Evolutionary conservation across 192 early-diverging fungal genomes (phyloP).

Genomic region (Backusella parvicylindrica): DNA sequence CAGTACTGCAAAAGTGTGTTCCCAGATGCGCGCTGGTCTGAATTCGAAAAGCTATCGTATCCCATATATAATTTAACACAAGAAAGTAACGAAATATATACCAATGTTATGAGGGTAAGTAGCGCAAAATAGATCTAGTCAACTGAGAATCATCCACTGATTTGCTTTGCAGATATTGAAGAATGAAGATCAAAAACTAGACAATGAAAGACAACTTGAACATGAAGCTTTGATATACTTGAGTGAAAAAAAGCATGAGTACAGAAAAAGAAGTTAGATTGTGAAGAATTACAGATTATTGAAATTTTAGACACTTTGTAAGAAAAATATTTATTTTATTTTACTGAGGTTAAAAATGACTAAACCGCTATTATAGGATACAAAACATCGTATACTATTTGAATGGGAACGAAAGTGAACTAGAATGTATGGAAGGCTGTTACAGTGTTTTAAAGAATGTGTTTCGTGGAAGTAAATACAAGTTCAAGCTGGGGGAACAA

Average conservation of each 20-base stretch:
- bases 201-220: neutral
- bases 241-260: neutral
- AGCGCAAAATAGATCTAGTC: neutral
- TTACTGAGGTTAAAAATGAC: neutral
- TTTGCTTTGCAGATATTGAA: neutral
- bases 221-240: neutral
- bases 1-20: neutral
- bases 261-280: neutral
- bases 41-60: neutral
- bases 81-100: conserved; percentile 1
- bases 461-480: neutral
- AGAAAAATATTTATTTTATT: neutral
- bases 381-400: neutral
- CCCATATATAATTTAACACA: neutral
- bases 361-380: neutral
- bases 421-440: neutral
- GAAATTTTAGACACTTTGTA: neutral
- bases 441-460: neutral
- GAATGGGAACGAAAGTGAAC: neutral
- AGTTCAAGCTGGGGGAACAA: neutral
- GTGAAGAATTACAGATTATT: neutral
- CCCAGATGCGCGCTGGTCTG: neutral
- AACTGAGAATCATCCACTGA: neutral
- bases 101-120: conserved; percentile 2
- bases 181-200: neutral